Evolutionary conservation across 169 alveolate species (phyloP), one percentile per base, ranked within the genome.

Genomic region (Eimeria acervulina): DNA sequence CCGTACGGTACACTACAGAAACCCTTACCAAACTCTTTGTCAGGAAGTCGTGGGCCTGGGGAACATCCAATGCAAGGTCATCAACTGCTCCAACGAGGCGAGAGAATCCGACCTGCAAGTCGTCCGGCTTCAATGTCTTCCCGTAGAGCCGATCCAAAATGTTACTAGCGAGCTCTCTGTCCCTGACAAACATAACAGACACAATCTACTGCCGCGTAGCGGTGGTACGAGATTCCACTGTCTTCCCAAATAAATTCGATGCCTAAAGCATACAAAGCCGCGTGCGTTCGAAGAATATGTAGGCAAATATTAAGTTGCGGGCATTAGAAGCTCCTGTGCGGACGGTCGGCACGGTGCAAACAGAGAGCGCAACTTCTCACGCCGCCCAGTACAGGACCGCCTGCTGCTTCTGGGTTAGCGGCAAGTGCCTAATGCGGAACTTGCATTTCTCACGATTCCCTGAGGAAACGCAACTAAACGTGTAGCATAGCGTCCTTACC

Each of bases 31-130:
- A 52, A 63, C 83, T 68, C 68, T 90, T 90, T 4, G 95, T n/a
- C 33, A 90, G 90, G 84, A 90, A 78, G 38, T 90, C 87, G 80
- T 90, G 84, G 8, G 88, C 95, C 28, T 70, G 89, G 44, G 95
- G 95, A 10, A 68, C 66, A 38, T 90, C 95, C 61, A 90, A 70
- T 19, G 95, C 87, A 63, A 70, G 44, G 90, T 90, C 95, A 23
- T 90, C 95, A 44, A 93, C 88, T 31, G 83, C 96, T 40, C 96
- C 96, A 31, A 93, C 92, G 4, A 93, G 93, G 23, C 96, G 96
- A 28, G 92, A 72, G 51, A 93, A 93, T 76, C 91, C 96, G 8
- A 93, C 72, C 93, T 93, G 96, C 74, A 93, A 13, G 76, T 93
- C 96, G 70, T 93, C 93, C 23, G 96, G 94, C 55, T 81, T 76